Percentiles rank a stretch among this genome's conserved stretches.
Evolutionary conservation across 2,329 filamentous ascomycete genomes (phyloP).

Genomic region (Ophiognomonia clavigignenti-juglandacearum): DNA sequence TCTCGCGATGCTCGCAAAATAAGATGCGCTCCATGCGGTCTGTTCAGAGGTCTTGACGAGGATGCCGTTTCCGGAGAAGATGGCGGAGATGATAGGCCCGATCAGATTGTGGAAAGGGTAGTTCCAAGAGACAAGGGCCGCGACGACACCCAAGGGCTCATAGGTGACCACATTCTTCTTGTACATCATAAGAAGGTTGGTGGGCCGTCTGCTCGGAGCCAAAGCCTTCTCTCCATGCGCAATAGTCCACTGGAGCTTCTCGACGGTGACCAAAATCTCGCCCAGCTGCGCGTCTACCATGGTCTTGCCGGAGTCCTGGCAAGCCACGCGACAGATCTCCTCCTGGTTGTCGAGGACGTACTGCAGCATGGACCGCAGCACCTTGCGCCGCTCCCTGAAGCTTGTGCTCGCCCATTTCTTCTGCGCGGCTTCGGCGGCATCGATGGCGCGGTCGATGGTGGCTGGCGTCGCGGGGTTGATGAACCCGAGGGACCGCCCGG

Average conservation of each 20-base stretch:
- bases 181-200: constrained; percentile 91
- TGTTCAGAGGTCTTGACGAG: constrained; percentile 93
- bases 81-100: constrained; percentile 17
- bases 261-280: constrained; percentile 87
- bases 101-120: constrained; percentile 82
- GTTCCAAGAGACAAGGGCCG: constrained; percentile 95
- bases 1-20: constrained; percentile 75
- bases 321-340: constrained; percentile 77
- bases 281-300: constrained; percentile 91
- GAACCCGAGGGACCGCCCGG: constrained; percentile 74
- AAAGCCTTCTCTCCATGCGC: constrained; percentile 82
- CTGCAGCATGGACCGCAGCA: constrained; percentile 75
- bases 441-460: constrained; percentile 74
- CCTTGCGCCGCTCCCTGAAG: constrained; percentile 70
- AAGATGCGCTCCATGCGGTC: constrained; percentile 85
- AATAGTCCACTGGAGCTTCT: constrained; percentile 94
- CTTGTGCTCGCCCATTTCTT: constrained; percentile 70
- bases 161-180: constrained; percentile 89
- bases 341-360: constrained; percentile 87
- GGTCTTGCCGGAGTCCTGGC: constrained; percentile 92
- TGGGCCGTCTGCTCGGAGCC: constrained; percentile 66
- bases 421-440: constrained; percentile 71
- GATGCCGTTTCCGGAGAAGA: constrained; percentile 67
- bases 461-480: constrained; percentile 72
- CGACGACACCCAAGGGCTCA: constrained; percentile 88